These are phyloP conservation scores for Pestalotiopsis sp. DNA, from an alignment of 2,329 filamentous ascomycete genomes.

Conservation along the genomic window DNA sequence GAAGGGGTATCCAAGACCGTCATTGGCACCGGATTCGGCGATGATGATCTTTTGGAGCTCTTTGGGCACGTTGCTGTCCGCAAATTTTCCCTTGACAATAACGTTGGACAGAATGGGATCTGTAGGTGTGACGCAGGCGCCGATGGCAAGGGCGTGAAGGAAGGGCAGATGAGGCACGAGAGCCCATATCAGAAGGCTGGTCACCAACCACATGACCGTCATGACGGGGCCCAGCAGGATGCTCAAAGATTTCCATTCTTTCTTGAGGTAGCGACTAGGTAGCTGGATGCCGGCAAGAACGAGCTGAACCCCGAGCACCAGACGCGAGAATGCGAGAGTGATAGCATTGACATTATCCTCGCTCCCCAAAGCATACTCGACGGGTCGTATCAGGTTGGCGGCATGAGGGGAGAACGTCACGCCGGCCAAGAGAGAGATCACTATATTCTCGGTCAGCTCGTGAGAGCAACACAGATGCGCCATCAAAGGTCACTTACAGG, in stretches of 20 bases:
- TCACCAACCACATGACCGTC: conserved; percentile 83
- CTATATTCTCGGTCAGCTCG: conserved; percentile 41
- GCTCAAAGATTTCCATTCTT: conserved; percentile 75
- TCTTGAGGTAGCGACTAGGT: conserved; percentile 77
- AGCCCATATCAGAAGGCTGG: conserved; percentile 77
- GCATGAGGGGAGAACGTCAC: conserved; percentile 78
- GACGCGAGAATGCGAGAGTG: conserved; percentile 81
- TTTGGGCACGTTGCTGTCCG: conserved; percentile 84
- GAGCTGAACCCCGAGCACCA: conserved; percentile 88
- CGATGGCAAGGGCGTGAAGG: conserved; percentile 77
- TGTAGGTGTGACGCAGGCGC: conserved; percentile 87
- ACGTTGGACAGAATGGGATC: conserved; percentile 87
- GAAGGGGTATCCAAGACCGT: conserved; percentile 87
- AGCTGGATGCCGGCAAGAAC: conserved; percentile 87
- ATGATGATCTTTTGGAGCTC: conserved; percentile 79
- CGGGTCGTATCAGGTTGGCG: conserved; percentile 73
- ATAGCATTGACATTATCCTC: conserved; percentile 65
- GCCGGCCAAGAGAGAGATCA: conserved; percentile 82
- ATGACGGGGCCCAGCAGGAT: conserved; percentile 83
- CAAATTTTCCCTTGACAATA: conserved; percentile 92
- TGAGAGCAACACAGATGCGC: not conserved
- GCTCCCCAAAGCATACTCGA: conserved; percentile 69
- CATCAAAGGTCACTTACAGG: conserved; percentile 58
- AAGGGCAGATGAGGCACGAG: conserved; percentile 73
- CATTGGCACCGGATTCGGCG: conserved; percentile 85